Evolutionary conservation across 2,329 filamentous ascomycete genomes (phyloP), one percentile per base, ranked within the genome.

Genomic region (Trichoderma atrobrunneum): DNA sequence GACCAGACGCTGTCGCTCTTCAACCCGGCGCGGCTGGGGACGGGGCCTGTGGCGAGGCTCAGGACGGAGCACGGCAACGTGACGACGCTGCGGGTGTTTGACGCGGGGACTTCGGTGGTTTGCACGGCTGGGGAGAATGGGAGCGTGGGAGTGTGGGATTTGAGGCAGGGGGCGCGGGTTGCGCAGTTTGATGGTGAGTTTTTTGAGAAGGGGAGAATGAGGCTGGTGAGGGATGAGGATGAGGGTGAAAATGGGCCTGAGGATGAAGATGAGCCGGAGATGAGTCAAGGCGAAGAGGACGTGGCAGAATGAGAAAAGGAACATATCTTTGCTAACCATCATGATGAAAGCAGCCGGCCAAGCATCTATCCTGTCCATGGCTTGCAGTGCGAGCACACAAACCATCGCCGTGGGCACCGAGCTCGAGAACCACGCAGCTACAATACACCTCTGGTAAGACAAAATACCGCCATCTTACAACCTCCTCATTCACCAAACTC

Each of bases 121-220:
- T 89, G 88, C 72, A 94, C 92, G 0, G 88, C 91, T 0, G 93
- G 93, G 61, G 88, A 92, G 79, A 90, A 94, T 78, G 92, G 93
- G 8, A 83, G 85, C 10, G 87, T 94, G 12, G 87, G 84, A 0
- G 81, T 92, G 62, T 92, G 90, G 89, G 92, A 94, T 81, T 78
- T 90, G 74, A 85, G 91, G 73, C 82, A 81, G 36, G 77, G 78
- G 34, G 82, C 83, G 4, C 79, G 81, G 70, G 84, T 84, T 7
- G 81, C 84, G 10, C 82, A 82, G 73, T 84, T 86, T 79, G 80
- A 79, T 76, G 85, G 82, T 88, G 81, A 75, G 84, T 82, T 60
- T 51, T 8, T 16, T 43, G 7, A 10, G n/a, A n/a, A 21, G 39
- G 39, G 18, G 18, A 18, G 1, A 3, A 3, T 6, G n/a, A 51